phyloP scores from a whole-genome alignment of 1,284 basidiomycete species.

The Sporisorium exsertum region DNA sequence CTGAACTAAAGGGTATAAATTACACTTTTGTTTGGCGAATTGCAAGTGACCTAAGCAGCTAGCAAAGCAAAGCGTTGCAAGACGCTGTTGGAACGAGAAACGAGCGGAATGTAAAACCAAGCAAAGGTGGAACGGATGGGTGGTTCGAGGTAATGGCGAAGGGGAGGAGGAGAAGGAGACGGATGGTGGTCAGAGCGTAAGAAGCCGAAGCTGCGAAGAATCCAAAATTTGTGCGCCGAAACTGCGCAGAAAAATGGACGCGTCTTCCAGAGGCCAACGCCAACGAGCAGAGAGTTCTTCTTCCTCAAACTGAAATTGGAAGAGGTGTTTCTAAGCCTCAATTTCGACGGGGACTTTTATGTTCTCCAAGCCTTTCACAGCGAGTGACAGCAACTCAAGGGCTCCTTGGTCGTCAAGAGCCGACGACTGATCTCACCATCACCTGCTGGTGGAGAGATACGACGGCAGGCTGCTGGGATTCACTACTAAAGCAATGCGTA shows the following conservation, averaged over 20 bases:
- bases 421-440: neutral
- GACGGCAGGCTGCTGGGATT: neutral
- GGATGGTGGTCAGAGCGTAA: conserved; percentile 29
- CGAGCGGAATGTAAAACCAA: neutral
- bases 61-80: neutral
- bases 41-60: neutral
- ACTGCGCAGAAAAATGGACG: conserved; percentile 11
- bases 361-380: neutral
- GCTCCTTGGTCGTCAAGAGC: neutral
- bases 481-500: neutral
- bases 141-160: neutral
- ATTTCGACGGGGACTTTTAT: neutral
- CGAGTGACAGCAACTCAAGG: neutral
- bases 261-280: neutral
- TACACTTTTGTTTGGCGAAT: neutral
- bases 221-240: conserved; percentile 12
- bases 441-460: neutral
- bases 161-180: conserved; percentile 5
- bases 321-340: conserved; percentile 1
- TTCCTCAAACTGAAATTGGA: neutral
- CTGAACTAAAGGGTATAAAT: neutral
- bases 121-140: neutral
- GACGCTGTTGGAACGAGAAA: neutral
- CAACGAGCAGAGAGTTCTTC: neutral
- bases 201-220: conserved; percentile 24